Conservation (phyloP, 495 filamentous ascomycete species). For the Neurospora cerealis region DNA sequence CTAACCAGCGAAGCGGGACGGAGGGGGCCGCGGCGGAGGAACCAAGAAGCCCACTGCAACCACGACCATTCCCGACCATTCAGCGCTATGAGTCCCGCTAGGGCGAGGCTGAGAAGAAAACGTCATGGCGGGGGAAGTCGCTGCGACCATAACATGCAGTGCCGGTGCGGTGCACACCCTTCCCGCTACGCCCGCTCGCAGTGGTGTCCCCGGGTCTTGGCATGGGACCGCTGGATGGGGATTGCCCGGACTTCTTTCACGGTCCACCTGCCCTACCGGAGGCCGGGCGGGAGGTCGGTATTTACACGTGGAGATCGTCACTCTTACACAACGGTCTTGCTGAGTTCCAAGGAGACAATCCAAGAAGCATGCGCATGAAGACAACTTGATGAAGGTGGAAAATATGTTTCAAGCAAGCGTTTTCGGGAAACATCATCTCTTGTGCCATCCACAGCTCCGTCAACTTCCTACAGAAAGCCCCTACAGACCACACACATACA, state of each 20-base stretch:
- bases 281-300: not conserved
- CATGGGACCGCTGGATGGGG: not conserved
- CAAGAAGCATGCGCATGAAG: not conserved
- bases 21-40: not conserved
- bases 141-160: not conserved
- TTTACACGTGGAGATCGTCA: not conserved
- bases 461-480: not conserved
- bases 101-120: slow-evolving; percentile 1
- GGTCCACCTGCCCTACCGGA: not conserved
- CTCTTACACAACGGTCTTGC: not conserved
- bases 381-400: not conserved
- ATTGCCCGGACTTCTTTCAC: not conserved
- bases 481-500: not conserved
- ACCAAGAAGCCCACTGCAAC: not conserved
- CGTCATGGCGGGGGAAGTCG: slow-evolving; percentile 5
- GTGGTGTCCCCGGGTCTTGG: not conserved
- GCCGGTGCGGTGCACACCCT: not conserved
- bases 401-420: not conserved
- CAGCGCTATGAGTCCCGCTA: slow-evolving; percentile 9
- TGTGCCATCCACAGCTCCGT: not conserved
- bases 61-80: slow-evolving; percentile 3
- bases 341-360: not conserved
- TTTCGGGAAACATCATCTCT: not conserved
- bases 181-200: not conserved
- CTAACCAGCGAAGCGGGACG: not conserved